phyloP scores from a whole-genome alignment of 73 alveolate species.

The Paramecium primaurelia region DNA sequence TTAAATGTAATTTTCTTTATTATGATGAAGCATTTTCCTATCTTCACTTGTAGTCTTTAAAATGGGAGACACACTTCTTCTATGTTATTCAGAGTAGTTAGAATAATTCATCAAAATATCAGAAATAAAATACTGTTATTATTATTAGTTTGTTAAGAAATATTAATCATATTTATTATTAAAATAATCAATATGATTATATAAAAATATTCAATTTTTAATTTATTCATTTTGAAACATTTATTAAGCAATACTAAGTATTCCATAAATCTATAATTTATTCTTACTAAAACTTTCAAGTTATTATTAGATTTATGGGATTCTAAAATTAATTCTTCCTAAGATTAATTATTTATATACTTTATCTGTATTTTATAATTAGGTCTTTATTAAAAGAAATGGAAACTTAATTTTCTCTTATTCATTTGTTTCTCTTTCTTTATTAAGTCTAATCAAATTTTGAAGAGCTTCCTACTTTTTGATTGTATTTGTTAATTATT shows the following conservation, averaged over 20 bases:
- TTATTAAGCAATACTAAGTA: background rate
- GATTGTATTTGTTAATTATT: background rate
- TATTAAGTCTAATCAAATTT: background rate
- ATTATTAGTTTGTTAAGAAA: background rate
- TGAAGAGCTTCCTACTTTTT: background rate
- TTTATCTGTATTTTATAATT: background rate
- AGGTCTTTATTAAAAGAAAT: background rate
- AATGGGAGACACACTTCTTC: constrained; percentile 30
- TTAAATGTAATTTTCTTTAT: constrained; percentile 17
- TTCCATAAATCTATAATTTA: background rate
- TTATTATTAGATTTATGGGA: background rate
- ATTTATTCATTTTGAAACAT: background rate
- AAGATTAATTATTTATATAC: background rate
- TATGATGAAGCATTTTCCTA: background rate
- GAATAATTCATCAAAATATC: background rate
- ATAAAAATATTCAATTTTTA: background rate
- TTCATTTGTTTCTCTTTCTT: background rate
- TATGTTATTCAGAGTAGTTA: constrained; percentile 1
- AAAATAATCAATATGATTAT: background rate
- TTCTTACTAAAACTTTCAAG: background rate
- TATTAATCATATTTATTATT: background rate
- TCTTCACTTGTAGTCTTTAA: background rate
- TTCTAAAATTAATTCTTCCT: constrained; percentile 22
- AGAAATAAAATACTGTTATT: background rate
- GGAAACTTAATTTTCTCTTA: background rate